Evolutionary conservation across 345 rosid genomes (phyloP), one percentile per base, ranked within the genome.

Genomic region (Mangifera indica): DNA sequence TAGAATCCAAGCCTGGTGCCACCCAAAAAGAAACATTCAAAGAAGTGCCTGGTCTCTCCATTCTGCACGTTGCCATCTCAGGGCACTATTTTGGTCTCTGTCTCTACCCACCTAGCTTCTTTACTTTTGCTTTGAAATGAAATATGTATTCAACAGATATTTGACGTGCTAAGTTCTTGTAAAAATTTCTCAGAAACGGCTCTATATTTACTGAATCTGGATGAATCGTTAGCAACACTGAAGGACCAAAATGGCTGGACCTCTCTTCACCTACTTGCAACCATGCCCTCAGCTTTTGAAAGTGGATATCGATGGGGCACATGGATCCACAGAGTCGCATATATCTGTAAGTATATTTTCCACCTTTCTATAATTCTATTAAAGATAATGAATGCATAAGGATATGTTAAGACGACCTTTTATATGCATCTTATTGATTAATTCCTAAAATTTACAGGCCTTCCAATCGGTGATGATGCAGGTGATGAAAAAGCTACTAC

Each of bases 51-150:
- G 10, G 10, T 3, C 0, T 3, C 46, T 75, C 82, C 51, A 76
- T 80, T 70, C 78, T 80, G 26, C 74, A 56, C 14, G 51, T 49
- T 57, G 74, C 81, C 48, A 48, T 80, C 46, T n/a, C 45, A 1
- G 75, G 75, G 18, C 51, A 71, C 63, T 44, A 81, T 14, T 80
- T 69, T 24, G 80, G 74, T 76, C 11, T 15, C 24, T 48, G 13
- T 49, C 48, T 65, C 20, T 25, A 3, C 32, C 32, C 32, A 29
- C 32, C 21, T 34, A 46, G 2, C 14, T 46, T 11, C 48, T 3
- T 29, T 29, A 29, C 32, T 29, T 29, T 29, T 44, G 48, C 48
- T 44, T 44, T 8, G 48, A 44, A 46, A 9, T 2, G 51, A 29
- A 29, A 29, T 14, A n/a, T n/a, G n/a, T n/a, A 46, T 46, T 12